Percentiles rank a stretch among this genome's conserved stretches.
phyloP scores from a whole-genome alignment of 306 rosid genomes.

The Trifolium fragiferum region DNA sequence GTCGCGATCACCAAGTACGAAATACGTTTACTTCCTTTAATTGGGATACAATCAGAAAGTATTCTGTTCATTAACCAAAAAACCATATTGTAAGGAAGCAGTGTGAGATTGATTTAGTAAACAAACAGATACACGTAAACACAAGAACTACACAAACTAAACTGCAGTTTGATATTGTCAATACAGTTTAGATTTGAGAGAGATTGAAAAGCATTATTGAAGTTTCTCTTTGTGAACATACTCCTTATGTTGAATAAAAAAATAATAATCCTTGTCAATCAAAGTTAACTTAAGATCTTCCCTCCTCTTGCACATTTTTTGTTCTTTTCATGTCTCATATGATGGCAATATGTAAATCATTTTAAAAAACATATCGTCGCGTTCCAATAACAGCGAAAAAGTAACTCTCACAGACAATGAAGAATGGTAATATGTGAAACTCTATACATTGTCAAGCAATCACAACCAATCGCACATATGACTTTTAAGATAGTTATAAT shows the following conservation, averaged over 20 bases:
- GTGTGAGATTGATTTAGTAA: slow-evolving; percentile 28
- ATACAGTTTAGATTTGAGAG: slow-evolving; percentile 3
- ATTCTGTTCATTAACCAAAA: slow-evolving; percentile 59
- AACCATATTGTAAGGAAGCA: slow-evolving; percentile 42
- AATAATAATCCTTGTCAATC: neutral
- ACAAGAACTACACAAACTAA: slow-evolving; percentile 30
- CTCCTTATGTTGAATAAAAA: slow-evolving; percentile 13
- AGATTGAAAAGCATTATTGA: slow-evolving; percentile 1
- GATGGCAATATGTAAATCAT: slow-evolving; percentile 1
- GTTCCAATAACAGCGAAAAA: neutral
- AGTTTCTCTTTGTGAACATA: slow-evolving; percentile 5
- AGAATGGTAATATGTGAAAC: neutral
- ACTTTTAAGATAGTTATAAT: neutral
- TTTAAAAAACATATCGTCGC: neutral
- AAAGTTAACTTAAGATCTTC: slow-evolving; percentile 4
- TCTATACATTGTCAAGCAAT: neutral
- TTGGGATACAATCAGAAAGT: slow-evolving; percentile 83
- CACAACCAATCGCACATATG: neutral
- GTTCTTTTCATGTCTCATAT: slow-evolving; percentile 24
- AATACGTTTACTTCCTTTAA: slow-evolving; percentile 79
- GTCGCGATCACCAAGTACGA: slow-evolving; percentile 82
- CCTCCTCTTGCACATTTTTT: neutral
- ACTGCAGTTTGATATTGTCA: slow-evolving; percentile 26
- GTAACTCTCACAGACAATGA: neutral
- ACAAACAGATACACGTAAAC: slow-evolving; percentile 4